Evolutionary conservation across 192 early-diverging fungal genomes (phyloP), one percentile per base, ranked within the genome.

Genomic region (Piromyces sp.): DNA sequence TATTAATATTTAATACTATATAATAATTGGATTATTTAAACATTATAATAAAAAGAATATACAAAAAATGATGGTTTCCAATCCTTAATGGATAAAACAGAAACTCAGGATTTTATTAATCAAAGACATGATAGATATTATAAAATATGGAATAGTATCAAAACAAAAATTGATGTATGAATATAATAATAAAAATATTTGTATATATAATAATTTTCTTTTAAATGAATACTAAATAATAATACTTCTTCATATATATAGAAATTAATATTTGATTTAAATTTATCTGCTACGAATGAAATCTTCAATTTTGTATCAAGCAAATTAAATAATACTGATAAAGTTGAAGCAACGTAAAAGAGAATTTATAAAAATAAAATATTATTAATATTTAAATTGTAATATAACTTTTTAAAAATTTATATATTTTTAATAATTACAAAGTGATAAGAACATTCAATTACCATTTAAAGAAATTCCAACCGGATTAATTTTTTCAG

Each of bases 271-370:
- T 79, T 86, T 79, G 85, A 89, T 78, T 89, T 92, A 83, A 94
- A 95, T 81, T 84, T 88, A 30, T 81, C 86, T 1, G 91, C 87
- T 13, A 83, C 93, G 13, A 82, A 85, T 2, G 86, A 89, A 26
- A 89, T 94, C 29, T 87, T 88, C 58, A 80, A 85, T 31, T 95
- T 94, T 89, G 89, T 94, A 13, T 17, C 16, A 68, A 68, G 51
- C n/a, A 68, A 68, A 68, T 68, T 68, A 68, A 68, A 68, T 68
- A 68, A 68, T 11, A 68, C 5, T 68, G 1, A 17, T 22, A 11
- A 68, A 9, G 9, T 9, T n/a, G 51, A 68, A 7, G 0, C 5
- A 26, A 68, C 0, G 51, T 68, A 68, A 68, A 51, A 22, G 2
- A 17, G 31, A 33, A 6, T 33, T 33, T 33, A 6, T 6, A 33